Percentiles rank a stretch among this genome's conserved stretches.
phyloP scores from a whole-genome alignment of 768 basidiomycete species.

The Tylopilus sp. region DNA sequence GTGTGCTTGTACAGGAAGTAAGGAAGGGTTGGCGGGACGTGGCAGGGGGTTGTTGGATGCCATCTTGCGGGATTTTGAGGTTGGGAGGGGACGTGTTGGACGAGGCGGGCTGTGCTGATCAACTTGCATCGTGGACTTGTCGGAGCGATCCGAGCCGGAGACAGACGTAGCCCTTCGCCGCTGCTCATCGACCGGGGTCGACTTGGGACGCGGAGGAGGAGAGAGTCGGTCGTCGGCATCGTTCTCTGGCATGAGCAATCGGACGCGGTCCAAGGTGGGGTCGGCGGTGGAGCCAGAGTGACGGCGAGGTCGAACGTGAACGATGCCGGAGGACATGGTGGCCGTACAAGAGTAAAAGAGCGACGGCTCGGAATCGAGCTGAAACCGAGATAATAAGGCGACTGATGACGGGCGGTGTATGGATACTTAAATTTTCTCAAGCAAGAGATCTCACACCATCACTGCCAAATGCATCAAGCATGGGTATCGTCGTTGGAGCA shows the following conservation, averaged over 20 bases:
- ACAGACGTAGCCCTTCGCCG: constrained; percentile 43
- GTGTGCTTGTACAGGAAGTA: constrained; percentile 81
- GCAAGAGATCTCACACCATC: neutral
- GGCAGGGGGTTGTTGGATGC: constrained; percentile 45
- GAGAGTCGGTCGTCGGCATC: constrained; percentile 28
- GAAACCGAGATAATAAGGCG: neutral
- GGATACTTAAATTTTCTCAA: neutral
- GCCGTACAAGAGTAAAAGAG: neutral
- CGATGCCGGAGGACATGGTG: constrained; percentile 17
- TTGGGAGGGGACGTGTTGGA: constrained; percentile 63
- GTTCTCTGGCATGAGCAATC: constrained; percentile 18
- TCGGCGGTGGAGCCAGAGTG: constrained; percentile 55
- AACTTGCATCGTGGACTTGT: constrained; percentile 34
- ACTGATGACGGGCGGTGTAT: too few species aligned
- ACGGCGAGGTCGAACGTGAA: constrained; percentile 47
- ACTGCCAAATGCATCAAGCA: too few species aligned
- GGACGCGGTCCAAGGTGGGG: constrained; percentile 25
- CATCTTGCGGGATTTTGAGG: constrained; percentile 55
- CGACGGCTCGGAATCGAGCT: too few species aligned
- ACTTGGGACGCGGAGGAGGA: constrained; percentile 70
- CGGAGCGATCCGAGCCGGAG: constrained; percentile 34
- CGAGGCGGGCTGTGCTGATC: constrained; percentile 36
- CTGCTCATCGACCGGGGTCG: constrained; percentile 61
- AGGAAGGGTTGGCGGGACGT: constrained; percentile 62
- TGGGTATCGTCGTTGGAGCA: too few species aligned